Conservation (phyloP, 192 early-diverging fungal genomes). For the Entophlyctis luteolus region DNA sequence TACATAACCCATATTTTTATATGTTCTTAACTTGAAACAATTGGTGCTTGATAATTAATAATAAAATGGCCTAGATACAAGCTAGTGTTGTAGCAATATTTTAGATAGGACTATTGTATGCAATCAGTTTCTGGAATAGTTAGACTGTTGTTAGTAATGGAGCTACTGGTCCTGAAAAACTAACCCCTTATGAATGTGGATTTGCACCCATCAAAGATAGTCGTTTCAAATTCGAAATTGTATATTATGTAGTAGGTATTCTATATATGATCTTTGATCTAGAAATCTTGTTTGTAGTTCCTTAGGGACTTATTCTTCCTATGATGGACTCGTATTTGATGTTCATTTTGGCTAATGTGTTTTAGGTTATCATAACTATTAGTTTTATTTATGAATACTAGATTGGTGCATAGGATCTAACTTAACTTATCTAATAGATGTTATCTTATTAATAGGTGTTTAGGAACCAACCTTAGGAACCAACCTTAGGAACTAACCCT, state of each 20-base stretch:
- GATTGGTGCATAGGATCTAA: slow-evolving; percentile 26
- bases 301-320: slow-evolving; percentile 28
- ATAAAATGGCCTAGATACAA: not conserved
- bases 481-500: no score
- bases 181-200: slow-evolving; percentile 33
- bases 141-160: slow-evolving; percentile 13
- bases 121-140: slow-evolving; percentile 27
- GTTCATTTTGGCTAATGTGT: slow-evolving; percentile 25
- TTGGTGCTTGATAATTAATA: not conserved
- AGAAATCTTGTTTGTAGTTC: slow-evolving; percentile 34
- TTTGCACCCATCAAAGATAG: slow-evolving; percentile 27
- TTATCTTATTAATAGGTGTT: no score
- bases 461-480: no score
- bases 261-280: slow-evolving; percentile 36
- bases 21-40: not conserved
- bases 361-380: slow-evolving; percentile 32
- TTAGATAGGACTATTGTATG: slow-evolving; percentile 19
- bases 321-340: slow-evolving; percentile 20
- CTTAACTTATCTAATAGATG: no score
- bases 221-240: slow-evolving; percentile 32
- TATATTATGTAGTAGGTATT: slow-evolving; percentile 36
- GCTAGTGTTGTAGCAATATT: not conserved
- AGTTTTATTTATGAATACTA: slow-evolving; percentile 34
- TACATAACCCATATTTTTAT: not conserved
- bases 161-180: slow-evolving; percentile 25